phyloP scores from a whole-genome alignment of 129 eudicot species.

The Saposhnikovia divaricata region DNA sequence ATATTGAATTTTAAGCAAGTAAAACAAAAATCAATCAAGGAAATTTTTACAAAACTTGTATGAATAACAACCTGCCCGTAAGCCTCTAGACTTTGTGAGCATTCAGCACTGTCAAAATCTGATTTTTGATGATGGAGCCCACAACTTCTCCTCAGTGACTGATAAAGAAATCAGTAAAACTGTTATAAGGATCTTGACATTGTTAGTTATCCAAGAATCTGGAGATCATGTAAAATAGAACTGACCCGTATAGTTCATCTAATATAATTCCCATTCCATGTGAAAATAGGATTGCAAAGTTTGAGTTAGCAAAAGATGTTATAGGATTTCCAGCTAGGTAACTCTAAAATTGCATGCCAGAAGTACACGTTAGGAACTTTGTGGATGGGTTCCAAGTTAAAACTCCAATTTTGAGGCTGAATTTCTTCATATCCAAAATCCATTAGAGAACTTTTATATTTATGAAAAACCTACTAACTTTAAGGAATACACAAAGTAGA shows the following conservation, averaged over 20 bases:
- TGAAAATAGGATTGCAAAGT: conserved; percentile 24
- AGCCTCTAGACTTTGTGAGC: too few species aligned
- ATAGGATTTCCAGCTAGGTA: conserved; percentile 53
- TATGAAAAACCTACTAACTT: too few species aligned
- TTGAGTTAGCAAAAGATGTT: conserved; percentile 16
- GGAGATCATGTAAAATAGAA: neutral
- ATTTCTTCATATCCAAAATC: too few species aligned
- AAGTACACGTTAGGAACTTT: neutral
- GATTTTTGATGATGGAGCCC: too few species aligned
- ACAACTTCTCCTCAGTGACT: too few species aligned
- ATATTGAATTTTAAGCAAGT: too few species aligned
- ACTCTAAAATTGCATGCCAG: conserved; percentile 29
- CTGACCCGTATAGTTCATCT: conserved; percentile 31
- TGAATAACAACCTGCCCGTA: too few species aligned
- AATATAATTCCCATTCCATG: conserved; percentile 64
- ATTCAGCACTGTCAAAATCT: too few species aligned
- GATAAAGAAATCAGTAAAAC: neutral
- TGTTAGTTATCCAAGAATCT: neutral
- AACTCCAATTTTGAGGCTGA: neutral
- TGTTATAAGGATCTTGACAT: neutral
- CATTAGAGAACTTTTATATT: too few species aligned
- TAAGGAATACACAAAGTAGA: too few species aligned
- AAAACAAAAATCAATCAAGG: too few species aligned
- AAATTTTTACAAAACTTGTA: too few species aligned
- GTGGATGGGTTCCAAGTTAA: neutral